These are phyloP conservation scores for Lepidopterella palustris DNA, from an alignment of 495 filamentous ascomycete genomes.

Conservation along the genomic window DNA sequence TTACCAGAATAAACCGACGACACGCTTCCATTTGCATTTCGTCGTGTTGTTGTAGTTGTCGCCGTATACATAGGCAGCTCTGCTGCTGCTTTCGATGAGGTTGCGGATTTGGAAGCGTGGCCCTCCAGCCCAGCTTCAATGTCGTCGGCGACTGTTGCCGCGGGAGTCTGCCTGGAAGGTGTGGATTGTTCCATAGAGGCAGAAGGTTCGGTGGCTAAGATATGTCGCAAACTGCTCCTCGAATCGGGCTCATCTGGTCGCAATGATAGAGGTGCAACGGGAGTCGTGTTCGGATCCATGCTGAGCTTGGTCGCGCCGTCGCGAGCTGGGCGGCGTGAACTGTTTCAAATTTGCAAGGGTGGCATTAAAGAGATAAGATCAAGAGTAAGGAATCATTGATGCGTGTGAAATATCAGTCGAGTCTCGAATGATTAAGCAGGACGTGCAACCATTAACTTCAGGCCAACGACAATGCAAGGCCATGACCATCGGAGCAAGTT, in stretches of 20 bases:
- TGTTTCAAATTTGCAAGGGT: background rate
- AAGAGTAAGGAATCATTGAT: background rate
- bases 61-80: slow-evolving; percentile 44
- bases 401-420: background rate
- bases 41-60: slow-evolving; percentile 54
- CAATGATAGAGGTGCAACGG: slow-evolving; percentile 10
- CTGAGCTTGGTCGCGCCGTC: slow-evolving; percentile 2
- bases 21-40: slow-evolving; percentile 59
- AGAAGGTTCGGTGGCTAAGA: slow-evolving; percentile 30
- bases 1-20: slow-evolving; percentile 74
- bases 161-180: slow-evolving; percentile 7
- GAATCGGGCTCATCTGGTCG: slow-evolving; percentile 26
- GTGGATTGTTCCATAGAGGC: slow-evolving; percentile 15
- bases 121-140: slow-evolving; percentile 28
- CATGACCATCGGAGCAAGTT: background rate
- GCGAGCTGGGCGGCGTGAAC: background rate
- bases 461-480: background rate
- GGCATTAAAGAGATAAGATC: background rate
- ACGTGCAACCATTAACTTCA: background rate
- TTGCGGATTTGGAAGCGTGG: slow-evolving; percentile 28
- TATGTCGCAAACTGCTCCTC: slow-evolving; percentile 28
- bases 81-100: slow-evolving; percentile 31
- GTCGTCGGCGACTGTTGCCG: slow-evolving; percentile 19
- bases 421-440: background rate
- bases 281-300: slow-evolving; percentile 26